Conservation (phyloP, 345 rosid genomes). For the rapeseed (Brassica napus) region DNA sequence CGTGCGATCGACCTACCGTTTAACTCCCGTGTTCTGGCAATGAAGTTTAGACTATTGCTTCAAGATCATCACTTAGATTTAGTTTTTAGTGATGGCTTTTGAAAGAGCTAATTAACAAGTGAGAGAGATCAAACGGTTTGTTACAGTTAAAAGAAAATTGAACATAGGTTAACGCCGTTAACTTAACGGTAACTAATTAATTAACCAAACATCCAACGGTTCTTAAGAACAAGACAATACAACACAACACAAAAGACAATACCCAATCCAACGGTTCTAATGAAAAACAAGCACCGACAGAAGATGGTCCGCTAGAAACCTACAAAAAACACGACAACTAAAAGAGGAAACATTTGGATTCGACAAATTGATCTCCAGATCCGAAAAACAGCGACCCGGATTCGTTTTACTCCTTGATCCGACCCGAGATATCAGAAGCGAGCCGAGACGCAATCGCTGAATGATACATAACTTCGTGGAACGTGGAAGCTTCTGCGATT, state of each 20-base stretch:
- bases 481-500: constrained; percentile 50
- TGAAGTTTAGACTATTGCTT: too few relatives aligned
- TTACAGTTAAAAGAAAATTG: not conserved
- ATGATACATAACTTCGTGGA: constrained; percentile 78
- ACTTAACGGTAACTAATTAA: not conserved
- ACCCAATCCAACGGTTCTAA: constrained; percentile 38
- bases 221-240: not conserved
- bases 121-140: not conserved
- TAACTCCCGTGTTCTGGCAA: too few relatives aligned
- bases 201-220: constrained; percentile 27
- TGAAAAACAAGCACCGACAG: constrained; percentile 30
- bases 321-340: not conserved
- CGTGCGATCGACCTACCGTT: too few relatives aligned
- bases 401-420: constrained; percentile 26
- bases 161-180: too few relatives aligned
- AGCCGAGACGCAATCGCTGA: constrained; percentile 76
- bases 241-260: constrained; percentile 7
- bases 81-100: not conserved
- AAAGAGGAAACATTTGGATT: not conserved
- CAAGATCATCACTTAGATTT: not conserved
- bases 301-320: constrained; percentile 9
- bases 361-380: constrained; percentile 15
- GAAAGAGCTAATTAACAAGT: not conserved
- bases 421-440: constrained; percentile 53
- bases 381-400: constrained; percentile 20